A percentile compares a stretch with the other conserved stretches of the same genome.
phyloP scores from a whole-genome alignment of 2,329 filamentous ascomycete genomes.

The Zymoseptoria brevis region DNA sequence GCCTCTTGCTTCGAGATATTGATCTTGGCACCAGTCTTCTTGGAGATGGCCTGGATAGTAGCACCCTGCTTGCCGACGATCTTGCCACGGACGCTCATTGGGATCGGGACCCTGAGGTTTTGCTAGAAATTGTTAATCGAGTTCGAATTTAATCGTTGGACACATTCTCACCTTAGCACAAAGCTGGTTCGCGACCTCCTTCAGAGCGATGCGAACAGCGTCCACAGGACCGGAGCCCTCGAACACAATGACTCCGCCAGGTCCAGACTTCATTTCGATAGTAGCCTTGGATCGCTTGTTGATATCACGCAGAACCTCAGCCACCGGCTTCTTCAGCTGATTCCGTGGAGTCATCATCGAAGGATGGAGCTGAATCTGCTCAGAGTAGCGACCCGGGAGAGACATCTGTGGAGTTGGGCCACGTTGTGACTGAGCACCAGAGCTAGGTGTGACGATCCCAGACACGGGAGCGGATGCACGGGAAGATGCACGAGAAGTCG shows the following conservation, averaged over 20 bases:
- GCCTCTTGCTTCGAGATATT: constrained; percentile 79
- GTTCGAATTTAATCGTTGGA: background rate
- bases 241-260: constrained; percentile 67
- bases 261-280: constrained; percentile 67
- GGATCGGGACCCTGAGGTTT: constrained; percentile 68
- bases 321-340: constrained; percentile 75
- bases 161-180: constrained; percentile 62
- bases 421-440: constrained; percentile 41
- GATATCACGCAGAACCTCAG: constrained; percentile 82
- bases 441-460: constrained; percentile 42
- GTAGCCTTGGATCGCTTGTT: constrained; percentile 85
- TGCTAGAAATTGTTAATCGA: constrained; percentile 37
- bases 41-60: constrained; percentile 82
- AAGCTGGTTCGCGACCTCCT: constrained; percentile 80
- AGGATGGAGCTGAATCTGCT: constrained; percentile 65
- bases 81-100: constrained; percentile 72
- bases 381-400: constrained; percentile 75
- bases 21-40: constrained; percentile 81
- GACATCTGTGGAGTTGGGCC: constrained; percentile 46
- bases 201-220: constrained; percentile 77
- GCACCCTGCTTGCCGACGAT: constrained; percentile 90
- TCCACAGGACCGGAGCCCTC: constrained; percentile 78
- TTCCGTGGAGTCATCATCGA: constrained; percentile 67
- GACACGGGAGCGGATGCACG: constrained; percentile 57
- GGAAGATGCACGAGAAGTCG: constrained; percentile 43